A percentile compares a stretch with the other conserved stretches of the same genome.
Evolutionary conservation across 352 stramenopile species (phyloP).

Genomic region (Phytophthora ohioensis): DNA sequence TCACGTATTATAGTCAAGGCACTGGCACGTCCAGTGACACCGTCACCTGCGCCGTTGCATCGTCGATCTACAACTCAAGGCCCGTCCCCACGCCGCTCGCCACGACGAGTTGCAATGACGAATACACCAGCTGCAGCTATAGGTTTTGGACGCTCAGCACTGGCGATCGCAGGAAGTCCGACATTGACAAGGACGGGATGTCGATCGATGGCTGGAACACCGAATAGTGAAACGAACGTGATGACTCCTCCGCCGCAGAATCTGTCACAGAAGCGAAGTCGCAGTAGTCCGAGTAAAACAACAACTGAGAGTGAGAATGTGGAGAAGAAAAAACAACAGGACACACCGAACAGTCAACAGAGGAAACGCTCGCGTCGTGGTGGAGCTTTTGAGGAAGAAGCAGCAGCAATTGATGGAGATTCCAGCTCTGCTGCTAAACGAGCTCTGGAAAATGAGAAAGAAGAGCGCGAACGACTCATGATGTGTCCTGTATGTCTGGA

Average conservation of each 20-base stretch:
- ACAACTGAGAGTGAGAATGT: conserved; percentile 29
- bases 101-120: conserved; percentile 26
- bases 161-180: conserved; percentile 29
- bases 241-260: conserved; percentile 27
- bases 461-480: conserved; percentile 78
- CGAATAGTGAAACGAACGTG: conserved; percentile 19
- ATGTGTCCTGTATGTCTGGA: conserved; percentile 86
- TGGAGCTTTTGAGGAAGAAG: conserved; percentile 31
- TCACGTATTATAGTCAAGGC: conserved; percentile 56
- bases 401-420: conserved; percentile 20
- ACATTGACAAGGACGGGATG: conserved; percentile 26
- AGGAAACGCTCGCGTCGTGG: conserved; percentile 47
- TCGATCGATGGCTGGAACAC: conserved; percentile 19
- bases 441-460: conserved; percentile 35
- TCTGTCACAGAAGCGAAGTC: conserved; percentile 40
- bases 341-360: conserved; percentile 41
- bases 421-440: conserved; percentile 13
- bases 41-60: conserved; percentile 22
- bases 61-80: conserved; percentile 2
- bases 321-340: conserved; percentile 30
- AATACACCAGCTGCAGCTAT: conserved; percentile 17
- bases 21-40: conserved; percentile 17
- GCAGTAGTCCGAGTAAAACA: conserved; percentile 29
- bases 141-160: conserved; percentile 25
- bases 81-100: conserved; percentile 23